Conservation (phyloP, 108 stramenopile genomes). For the Pelagomonas calceolata region DNA sequence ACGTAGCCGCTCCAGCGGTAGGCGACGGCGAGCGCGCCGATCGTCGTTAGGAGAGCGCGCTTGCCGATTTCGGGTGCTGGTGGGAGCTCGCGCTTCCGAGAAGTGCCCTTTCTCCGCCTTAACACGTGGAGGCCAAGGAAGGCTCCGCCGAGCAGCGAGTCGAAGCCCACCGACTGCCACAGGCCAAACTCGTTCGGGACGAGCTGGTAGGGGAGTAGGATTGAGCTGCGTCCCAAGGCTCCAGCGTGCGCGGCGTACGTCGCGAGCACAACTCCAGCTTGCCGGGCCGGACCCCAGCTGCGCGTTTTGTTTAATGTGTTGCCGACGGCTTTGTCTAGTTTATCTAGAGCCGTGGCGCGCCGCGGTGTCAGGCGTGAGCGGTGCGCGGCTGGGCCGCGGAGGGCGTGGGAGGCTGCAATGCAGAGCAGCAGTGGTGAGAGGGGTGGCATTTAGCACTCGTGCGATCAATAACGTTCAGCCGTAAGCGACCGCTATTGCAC, state of each 20-base stretch:
- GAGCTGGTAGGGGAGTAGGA: slow-evolving; percentile 71
- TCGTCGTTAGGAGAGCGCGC: slow-evolving; percentile 31
- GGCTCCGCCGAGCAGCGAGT: slow-evolving; percentile 55
- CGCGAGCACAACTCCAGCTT: slow-evolving; percentile 30
- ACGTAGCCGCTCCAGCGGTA: slow-evolving; percentile 67
- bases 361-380: too few relatives aligned
- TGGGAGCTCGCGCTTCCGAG: background rate
- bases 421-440: too few relatives aligned
- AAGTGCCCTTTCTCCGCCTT: slow-evolving; percentile 7
- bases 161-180: slow-evolving; percentile 64
- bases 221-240: slow-evolving; percentile 52
- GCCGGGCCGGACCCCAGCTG: too few relatives aligned
- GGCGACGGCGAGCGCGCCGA: slow-evolving; percentile 46
- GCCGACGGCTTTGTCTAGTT: too few relatives aligned
- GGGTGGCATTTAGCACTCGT: too few relatives aligned
- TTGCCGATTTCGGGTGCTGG: slow-evolving; percentile 5
- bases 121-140: slow-evolving; percentile 28
- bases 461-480: too few relatives aligned
- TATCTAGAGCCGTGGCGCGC: too few relatives aligned
- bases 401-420: too few relatives aligned
- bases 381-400: too few relatives aligned
- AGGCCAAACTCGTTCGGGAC: slow-evolving; percentile 71
- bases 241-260: slow-evolving; percentile 54
- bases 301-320: too few relatives aligned
- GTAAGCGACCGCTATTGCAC: too few relatives aligned